Evolutionary conservation across 1,284 basidiomycete genomes (phyloP).

Genomic region (Mycena citricolor): DNA sequence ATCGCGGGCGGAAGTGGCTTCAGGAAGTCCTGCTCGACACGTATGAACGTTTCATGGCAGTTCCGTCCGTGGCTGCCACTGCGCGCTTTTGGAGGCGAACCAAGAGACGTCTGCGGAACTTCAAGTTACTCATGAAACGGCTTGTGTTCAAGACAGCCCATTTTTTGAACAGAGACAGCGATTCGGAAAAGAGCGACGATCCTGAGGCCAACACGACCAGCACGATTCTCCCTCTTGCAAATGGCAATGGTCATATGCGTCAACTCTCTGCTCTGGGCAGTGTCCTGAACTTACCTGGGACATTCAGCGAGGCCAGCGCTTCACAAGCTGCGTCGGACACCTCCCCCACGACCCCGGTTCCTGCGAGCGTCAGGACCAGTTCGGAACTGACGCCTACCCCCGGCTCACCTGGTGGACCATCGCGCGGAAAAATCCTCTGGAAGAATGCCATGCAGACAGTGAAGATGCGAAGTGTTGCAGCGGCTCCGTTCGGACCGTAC

Average conservation of each 20-base stretch:
- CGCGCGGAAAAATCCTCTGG: constrained; percentile 30
- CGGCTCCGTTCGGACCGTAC: constrained; percentile 27
- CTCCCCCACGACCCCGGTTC: neutral
- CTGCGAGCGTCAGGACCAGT: constrained; percentile 2
- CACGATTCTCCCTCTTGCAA: constrained; percentile 19
- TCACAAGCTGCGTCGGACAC: constrained; percentile 2
- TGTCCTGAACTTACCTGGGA: neutral
- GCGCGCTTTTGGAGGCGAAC: constrained; percentile 29
- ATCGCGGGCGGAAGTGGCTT: constrained; percentile 75
- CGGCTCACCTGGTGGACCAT: constrained; percentile 12
- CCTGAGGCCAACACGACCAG: constrained; percentile 19
- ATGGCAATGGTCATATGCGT: constrained; percentile 19
- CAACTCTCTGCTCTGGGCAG: constrained; percentile 12
- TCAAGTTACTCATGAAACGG: constrained; percentile 13
- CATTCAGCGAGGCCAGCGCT: too few relatives aligned
- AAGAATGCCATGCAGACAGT: constrained; percentile 32
- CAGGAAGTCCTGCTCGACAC: constrained; percentile 62
- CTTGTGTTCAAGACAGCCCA: constrained; percentile 20
- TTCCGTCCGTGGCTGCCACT: constrained; percentile 36
- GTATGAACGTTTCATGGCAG: constrained; percentile 41
- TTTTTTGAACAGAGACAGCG: constrained; percentile 19
- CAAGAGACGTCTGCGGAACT: constrained; percentile 24
- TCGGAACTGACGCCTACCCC: neutral
- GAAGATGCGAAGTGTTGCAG: constrained; percentile 31
- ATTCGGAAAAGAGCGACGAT: constrained; percentile 21